Conservation (phyloP, 805 yeast species). For the Candida patagonica region DNA sequence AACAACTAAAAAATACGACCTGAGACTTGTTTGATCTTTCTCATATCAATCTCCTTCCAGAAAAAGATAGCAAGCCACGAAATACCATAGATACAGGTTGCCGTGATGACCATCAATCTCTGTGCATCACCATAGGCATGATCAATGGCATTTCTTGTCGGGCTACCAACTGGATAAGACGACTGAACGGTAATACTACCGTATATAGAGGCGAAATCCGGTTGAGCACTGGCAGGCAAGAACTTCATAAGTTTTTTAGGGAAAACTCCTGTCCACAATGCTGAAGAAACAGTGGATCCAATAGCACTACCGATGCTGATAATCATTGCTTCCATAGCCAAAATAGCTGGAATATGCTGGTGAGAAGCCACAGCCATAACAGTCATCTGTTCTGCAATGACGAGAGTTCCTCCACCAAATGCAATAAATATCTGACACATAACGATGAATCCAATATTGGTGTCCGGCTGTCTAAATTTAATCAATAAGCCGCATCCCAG, state of each 20-base stretch:
- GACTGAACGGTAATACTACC: slow-evolving; percentile 8
- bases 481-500: slow-evolving; percentile 46
- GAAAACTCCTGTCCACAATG: slow-evolving; percentile 43
- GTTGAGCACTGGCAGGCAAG: slow-evolving; percentile 22
- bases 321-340: slow-evolving; percentile 40
- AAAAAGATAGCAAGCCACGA: too few species aligned
- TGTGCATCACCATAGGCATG: slow-evolving; percentile 15
- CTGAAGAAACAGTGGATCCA: slow-evolving; percentile 51
- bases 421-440: slow-evolving; percentile 54
- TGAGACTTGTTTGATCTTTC: too few species aligned
- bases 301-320: slow-evolving; percentile 50
- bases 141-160: slow-evolving; percentile 12
- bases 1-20: too few species aligned
- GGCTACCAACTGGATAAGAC: slow-evolving; percentile 9
- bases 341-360: slow-evolving; percentile 47
- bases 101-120: too few species aligned
- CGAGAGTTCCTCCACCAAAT: slow-evolving; percentile 55
- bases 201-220: slow-evolving; percentile 11
- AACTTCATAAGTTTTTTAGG: slow-evolving; percentile 19
- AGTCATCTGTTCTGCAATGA: slow-evolving; percentile 46
- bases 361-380: slow-evolving; percentile 45
- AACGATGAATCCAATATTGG: slow-evolving; percentile 42
- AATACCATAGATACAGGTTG: slow-evolving; percentile 39
- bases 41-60: too few species aligned
- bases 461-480: slow-evolving; percentile 40